phyloP scores from a whole-genome alignment of 2,329 filamentous ascomycete genomes.

The Fusarium torreyae region DNA sequence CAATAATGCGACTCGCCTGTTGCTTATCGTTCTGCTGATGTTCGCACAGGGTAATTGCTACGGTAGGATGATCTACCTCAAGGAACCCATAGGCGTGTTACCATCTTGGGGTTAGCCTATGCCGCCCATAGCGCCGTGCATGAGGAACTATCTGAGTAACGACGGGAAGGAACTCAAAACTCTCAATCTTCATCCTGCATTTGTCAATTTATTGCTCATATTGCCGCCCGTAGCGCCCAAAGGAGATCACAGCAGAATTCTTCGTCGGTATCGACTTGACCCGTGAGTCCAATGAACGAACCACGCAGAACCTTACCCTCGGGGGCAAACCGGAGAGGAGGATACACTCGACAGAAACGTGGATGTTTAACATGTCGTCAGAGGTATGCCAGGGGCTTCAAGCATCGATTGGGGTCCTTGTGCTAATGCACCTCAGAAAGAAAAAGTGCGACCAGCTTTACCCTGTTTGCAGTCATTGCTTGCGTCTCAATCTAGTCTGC shows the following conservation, averaged over 20 bases:
- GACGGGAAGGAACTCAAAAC: neutral
- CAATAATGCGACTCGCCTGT: no score
- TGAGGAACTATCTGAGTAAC: constrained; percentile 1
- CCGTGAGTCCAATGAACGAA: neutral
- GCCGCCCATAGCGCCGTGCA: constrained; percentile 40
- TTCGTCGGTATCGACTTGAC: neutral
- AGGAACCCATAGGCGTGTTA: neutral
- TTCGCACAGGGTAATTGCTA: neutral
- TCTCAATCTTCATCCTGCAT: neutral
- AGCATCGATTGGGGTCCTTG: neutral
- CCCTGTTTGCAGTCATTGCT: constrained; percentile 1
- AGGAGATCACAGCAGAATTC: neutral
- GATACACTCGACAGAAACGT: constrained; percentile 42
- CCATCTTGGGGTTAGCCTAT: constrained; percentile 9
- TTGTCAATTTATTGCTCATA: neutral
- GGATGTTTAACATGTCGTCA: constrained; percentile 44
- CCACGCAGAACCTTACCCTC: neutral
- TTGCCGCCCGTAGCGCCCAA: constrained; percentile 15
- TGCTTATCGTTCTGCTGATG: neutral
- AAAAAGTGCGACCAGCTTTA: constrained; percentile 4
- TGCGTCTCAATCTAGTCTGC: constrained; percentile 1
- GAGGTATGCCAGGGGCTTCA: constrained; percentile 6
- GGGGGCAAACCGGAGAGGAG: constrained; percentile 9
- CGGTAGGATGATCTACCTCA: neutral
- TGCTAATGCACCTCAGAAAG: neutral